phyloP scores from a whole-genome alignment of 768 basidiomycete genomes.

The Xerocomellus chrysenteron region DNA sequence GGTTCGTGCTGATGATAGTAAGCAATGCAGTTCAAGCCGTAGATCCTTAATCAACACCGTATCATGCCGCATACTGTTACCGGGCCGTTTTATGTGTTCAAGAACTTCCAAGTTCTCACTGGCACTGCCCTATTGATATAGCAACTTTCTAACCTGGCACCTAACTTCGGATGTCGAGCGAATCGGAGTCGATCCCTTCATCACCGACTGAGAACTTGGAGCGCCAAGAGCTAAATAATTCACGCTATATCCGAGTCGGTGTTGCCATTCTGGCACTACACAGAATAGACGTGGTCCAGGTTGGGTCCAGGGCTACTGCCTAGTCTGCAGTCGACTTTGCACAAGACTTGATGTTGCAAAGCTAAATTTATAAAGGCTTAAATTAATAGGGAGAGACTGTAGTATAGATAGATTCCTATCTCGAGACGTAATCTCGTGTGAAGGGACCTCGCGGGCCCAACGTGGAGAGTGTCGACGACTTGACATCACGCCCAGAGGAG shows the following conservation, averaged over 20 bases:
- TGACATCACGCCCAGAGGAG: not conserved
- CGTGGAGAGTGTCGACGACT: constrained; percentile 1
- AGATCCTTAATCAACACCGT: not conserved
- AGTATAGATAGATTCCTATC: not conserved
- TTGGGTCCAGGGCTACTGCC: not conserved
- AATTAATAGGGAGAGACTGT: not conserved
- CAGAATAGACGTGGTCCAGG: not conserved
- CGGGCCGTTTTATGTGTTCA: not conserved
- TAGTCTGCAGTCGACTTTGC: not conserved
- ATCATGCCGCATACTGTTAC: not conserved
- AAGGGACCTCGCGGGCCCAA: constrained; percentile 1
- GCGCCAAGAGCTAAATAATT: not conserved
- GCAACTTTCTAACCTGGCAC: not conserved
- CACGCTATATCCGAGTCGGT: not conserved
- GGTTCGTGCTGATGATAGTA: not conserved
- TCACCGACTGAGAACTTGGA: not conserved
- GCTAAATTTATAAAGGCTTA: not conserved
- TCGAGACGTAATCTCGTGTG: constrained; percentile 17
- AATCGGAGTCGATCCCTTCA: not conserved
- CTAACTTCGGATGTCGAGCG: not conserved
- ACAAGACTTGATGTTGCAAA: not conserved
- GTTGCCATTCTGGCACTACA: not conserved
- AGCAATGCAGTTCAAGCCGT: not conserved
- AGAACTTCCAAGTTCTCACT: constrained; percentile 8
- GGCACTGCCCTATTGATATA: constrained; percentile 13